Evolutionary conservation across 1,139 yeast genomes (phyloP).

Genomic region (Meyerozyma guilliermondii): DNA sequence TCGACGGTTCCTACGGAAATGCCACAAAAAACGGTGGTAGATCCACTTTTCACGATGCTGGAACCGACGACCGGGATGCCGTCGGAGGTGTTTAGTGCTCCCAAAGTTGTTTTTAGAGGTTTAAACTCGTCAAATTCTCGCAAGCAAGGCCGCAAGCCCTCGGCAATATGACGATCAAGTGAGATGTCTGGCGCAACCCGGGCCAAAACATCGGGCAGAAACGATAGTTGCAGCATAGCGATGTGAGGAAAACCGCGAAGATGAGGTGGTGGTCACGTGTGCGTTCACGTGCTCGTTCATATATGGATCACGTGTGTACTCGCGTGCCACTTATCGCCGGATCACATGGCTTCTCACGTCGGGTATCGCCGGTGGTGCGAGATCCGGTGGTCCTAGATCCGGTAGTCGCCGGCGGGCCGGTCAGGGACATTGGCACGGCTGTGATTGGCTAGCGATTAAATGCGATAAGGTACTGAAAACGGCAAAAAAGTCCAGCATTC

Average conservation of each 20-base stretch:
- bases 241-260: background rate
- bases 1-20: constrained; percentile 70
- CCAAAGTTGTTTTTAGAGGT: constrained; percentile 42
- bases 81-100: constrained; percentile 28
- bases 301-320: background rate
- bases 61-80: constrained; percentile 53
- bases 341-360: too few relatives aligned
- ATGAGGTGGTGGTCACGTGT: too few relatives aligned
- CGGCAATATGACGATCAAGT: constrained; percentile 67
- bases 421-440: background rate
- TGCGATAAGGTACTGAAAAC: too few relatives aligned
- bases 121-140: constrained; percentile 73
- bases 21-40: constrained; percentile 71
- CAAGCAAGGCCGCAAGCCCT: constrained; percentile 70
- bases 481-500: too few relatives aligned
- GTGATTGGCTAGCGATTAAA: background rate
- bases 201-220: constrained; percentile 80
- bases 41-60: constrained; percentile 65
- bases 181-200: constrained; percentile 83
- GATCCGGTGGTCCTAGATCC: background rate
- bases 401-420: background rate
- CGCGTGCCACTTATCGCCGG: too few relatives aligned
- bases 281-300: background rate
- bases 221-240: constrained; percentile 15
- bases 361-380: background rate